These are phyloP conservation scores for Rhodotorula glutinis DNA, from an alignment of 1,284 basidiomycete genomes.

Conservation along the genomic window DNA sequence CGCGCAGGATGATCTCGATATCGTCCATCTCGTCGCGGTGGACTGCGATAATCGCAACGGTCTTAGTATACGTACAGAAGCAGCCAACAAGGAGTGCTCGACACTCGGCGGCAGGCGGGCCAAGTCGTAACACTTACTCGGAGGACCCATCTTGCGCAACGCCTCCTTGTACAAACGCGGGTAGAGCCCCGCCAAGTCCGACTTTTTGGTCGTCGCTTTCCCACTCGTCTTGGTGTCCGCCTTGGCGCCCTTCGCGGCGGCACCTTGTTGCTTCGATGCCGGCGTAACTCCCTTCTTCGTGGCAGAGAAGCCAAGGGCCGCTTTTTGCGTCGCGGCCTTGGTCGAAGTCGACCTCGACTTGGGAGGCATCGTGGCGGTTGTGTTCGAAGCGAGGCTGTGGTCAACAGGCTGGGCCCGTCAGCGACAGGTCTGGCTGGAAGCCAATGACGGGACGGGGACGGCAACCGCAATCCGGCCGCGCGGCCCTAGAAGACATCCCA, in stretches of 20 bases:
- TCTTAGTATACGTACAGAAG: too few species aligned
- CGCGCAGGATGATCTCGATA: constrained; percentile 33
- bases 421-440: too few species aligned
- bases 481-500: too few species aligned
- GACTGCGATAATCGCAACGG: constrained; percentile 13
- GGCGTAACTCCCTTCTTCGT: constrained; percentile 7
- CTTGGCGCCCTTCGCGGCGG: not conserved
- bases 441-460: too few species aligned
- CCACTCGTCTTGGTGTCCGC: not conserved
- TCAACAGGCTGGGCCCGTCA: too few species aligned
- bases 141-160: constrained; percentile 58
- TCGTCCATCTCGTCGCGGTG: constrained; percentile 25
- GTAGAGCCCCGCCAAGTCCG: constrained; percentile 9
- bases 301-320: constrained; percentile 8
- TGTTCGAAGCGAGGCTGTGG: too few species aligned
- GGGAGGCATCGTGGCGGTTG: not conserved
- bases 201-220: not conserved
- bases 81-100: too few species aligned
- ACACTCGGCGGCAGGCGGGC: not conserved
- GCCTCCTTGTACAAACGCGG: constrained; percentile 49
- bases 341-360: constrained; percentile 4
- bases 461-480: too few species aligned
- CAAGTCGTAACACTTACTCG: constrained; percentile 56
- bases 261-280: too few species aligned
- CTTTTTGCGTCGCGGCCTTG: not conserved